Evolutionary conservation across 371 early-diverging fungal genomes (phyloP), one percentile per base, ranked within the genome.

Genomic region (Chytridiales sp.): DNA sequence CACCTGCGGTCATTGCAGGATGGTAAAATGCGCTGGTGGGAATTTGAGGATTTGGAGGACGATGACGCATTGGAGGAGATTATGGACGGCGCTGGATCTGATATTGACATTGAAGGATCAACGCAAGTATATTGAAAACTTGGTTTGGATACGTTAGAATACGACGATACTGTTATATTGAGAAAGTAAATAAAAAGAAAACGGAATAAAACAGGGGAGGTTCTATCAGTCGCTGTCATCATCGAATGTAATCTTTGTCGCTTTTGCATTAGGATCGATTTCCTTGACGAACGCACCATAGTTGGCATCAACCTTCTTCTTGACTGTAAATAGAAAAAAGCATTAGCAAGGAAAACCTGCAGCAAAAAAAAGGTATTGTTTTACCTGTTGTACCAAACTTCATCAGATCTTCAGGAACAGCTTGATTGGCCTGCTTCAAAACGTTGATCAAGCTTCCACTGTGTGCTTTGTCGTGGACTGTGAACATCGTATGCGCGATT

Each of bases 231-330:
- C 39, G n/a, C 39, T n/a, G 39, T n/a, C 39, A 30, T 61, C 65
- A 42, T 59, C 76, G 70, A 97, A 97, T 15, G 81, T 82, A 62
- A 95, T 93, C 84, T 93, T 94, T 56, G 88, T 93, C 0, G 90
- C 82, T 80, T 95, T 97, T 53, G 78, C 83, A 42, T 69, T 81
- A 48, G 86, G 81, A 51, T 90, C 91, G 34, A 95, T 75, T 40
- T 95, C 96, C 75, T 93, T 96, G 68, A 83, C 91, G 71, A 95
- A 51, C n/a, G n/a, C 95, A 55, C 98, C 98, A 67, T 96, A 97
- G 50, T 88, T 89, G 34, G 85, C 80, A 75, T 97, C 95, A 29
- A 91, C 82, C 89, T 95, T 97, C 86, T 92, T 94, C 81, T 95
- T 97, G 67, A 94, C 93, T 64, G 59, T 35, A 34, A 49, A 22